Conservation (phyloP, 257 asterid species). For the Cordia subcordata region DNA sequence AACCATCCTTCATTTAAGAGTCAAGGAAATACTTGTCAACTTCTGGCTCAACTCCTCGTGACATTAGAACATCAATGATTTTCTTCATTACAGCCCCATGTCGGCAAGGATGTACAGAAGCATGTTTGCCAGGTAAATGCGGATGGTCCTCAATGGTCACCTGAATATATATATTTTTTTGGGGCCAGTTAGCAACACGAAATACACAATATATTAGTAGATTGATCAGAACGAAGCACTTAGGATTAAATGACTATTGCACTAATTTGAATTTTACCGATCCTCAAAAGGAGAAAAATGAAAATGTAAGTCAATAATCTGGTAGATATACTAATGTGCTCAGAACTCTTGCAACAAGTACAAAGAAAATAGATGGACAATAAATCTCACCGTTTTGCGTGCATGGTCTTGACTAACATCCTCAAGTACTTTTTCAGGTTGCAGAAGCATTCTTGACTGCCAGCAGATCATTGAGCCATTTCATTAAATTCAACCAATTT, state of each 20-base stretch:
- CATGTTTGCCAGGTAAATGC: constrained; percentile 95
- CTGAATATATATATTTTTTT: constrained; percentile 34
- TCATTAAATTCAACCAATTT: not conserved
- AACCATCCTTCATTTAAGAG: too few species aligned
- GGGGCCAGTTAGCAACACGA: not conserved
- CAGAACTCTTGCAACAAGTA: too few species aligned
- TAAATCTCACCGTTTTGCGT: constrained; percentile 81
- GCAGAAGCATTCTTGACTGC: constrained; percentile 96
- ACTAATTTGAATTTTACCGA: too few species aligned
- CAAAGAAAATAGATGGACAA: not conserved
- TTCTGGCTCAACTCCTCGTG: constrained; percentile 94
- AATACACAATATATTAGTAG: too few species aligned
- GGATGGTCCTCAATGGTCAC: constrained; percentile 99
- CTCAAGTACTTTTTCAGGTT: constrained; percentile 88
- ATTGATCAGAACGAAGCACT: not conserved
- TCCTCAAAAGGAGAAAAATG: too few species aligned
- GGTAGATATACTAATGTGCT: too few species aligned
- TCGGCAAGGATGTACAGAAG: constrained; percentile 97
- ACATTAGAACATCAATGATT: constrained; percentile 89
- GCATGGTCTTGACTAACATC: constrained; percentile 99
- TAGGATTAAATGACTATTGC: not conserved
- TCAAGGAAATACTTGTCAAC: constrained; percentile 70
- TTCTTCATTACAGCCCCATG: constrained; percentile 99
- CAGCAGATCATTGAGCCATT: constrained; percentile 5
- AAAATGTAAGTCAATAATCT: too few species aligned